These are phyloP conservation scores for Candida sp. DNA, from an alignment of 1,139 yeast genomes.

Conservation along the genomic window DNA sequence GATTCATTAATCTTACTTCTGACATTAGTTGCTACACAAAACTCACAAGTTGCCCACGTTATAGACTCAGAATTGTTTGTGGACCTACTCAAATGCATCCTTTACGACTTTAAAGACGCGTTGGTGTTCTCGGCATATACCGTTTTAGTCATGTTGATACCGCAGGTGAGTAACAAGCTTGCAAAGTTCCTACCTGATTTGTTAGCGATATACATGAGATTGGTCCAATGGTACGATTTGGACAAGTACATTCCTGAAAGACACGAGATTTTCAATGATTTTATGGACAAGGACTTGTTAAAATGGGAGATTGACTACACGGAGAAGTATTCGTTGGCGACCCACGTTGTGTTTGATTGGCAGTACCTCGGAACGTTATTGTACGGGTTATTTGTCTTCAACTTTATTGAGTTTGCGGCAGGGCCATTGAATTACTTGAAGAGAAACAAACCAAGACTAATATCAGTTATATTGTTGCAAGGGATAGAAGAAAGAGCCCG, in stretches of 20 bases:
- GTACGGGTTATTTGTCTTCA: constrained; percentile 67
- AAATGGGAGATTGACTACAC: constrained; percentile 20
- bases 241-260: constrained; percentile 15
- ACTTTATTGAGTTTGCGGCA: constrained; percentile 47
- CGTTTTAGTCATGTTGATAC: constrained; percentile 56
- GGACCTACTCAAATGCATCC: constrained; percentile 44
- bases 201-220: constrained; percentile 49
- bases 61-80: constrained; percentile 41
- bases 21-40: constrained; percentile 26
- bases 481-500: constrained; percentile 6
- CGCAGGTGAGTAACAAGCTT: constrained; percentile 48
- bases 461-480: constrained; percentile 14
- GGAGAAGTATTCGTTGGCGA: constrained; percentile 11
- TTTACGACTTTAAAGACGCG: constrained; percentile 49
- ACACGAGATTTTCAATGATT: constrained; percentile 11
- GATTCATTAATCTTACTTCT: constrained; percentile 39
- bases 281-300: constrained; percentile 7
- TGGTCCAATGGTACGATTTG: constrained; percentile 34
- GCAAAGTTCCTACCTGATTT: constrained; percentile 43
- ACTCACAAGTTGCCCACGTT: constrained; percentile 37
- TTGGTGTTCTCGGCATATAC: constrained; percentile 47
- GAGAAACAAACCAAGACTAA: constrained; percentile 15
- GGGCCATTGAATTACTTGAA: constrained; percentile 34
- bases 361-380: constrained; percentile 43
- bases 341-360: constrained; percentile 21